Base-by-base conservation (phyloP, 768 basidiomycete species). In the Hortiboletus flavorubellus region DNA sequence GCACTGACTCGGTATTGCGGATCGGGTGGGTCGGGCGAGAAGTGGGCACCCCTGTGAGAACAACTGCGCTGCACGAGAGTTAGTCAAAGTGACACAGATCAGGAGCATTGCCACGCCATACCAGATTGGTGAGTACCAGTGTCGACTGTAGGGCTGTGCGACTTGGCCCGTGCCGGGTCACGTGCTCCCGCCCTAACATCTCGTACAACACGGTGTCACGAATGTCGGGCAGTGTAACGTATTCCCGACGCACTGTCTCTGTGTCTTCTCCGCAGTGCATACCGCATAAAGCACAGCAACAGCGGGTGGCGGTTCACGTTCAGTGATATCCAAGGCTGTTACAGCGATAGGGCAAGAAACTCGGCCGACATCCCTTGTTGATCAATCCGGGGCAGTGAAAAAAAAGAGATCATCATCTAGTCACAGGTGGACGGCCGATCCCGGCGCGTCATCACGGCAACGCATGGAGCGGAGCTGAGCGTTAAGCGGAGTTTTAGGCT, bases 21-120 rank as follows among this genome's bases (percentile, higher is more conserved):
- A 33, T 8, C 10, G 11, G 21, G 29, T 21, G 47, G 46, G 18
- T 45, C 34, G 44, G 44, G 26, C 26, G 26, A 4, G 26, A 26
- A 5, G 26, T 26, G 26, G 26, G 6, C 8, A 34, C 12, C 30
- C 38, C 38, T 33, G 16, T 21, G 14, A 12, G 26, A 8, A 29
- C 31, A 35, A 33, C 9, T 33, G 31, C 31, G 3, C 31, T 34
- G 14, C 34, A 14, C 37, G 12, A 33, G 16, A 31, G 8, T 43
- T 39, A 15, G 58, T 34, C 51, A 59, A 23, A 33, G 8, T 56
- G 61, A 48, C 31, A 14, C 16, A 11, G n/a, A 26, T 40, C 35
- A n/a, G 44, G 46, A 43, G 46, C 54, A 61, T 45, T 23, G 8
- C 21, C 6, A 38, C 21, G 8, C 37, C 7, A 16, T 26, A 21